Evolutionary conservation across 352 stramenopile genomes (phyloP).

Genomic region (Phytophthora syringae): DNA sequence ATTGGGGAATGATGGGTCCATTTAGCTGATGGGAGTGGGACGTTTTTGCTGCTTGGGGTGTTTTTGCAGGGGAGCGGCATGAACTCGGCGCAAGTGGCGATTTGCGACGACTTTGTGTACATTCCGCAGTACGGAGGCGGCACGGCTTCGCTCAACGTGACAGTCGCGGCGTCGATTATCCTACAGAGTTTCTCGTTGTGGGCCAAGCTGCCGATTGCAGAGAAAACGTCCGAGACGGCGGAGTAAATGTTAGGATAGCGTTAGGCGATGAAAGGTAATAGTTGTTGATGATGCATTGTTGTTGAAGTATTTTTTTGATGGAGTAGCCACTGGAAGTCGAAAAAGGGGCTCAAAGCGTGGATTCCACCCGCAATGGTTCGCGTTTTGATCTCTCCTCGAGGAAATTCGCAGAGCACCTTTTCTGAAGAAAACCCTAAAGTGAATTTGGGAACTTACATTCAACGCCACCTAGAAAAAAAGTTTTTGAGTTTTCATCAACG

Average conservation of each 20-base stretch:
- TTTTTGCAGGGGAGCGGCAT: constrained; percentile 88
- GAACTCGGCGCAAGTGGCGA: constrained; percentile 89
- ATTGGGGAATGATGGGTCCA: background rate
- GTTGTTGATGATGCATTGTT: background rate
- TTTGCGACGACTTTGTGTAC: constrained; percentile 94
- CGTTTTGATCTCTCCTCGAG: too few species aligned
- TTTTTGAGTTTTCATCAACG: too few species aligned
- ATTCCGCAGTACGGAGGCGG: constrained; percentile 95
- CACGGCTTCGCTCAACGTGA: constrained; percentile 96
- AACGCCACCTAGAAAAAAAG: too few species aligned
- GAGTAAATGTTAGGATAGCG: background rate
- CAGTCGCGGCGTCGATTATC: constrained; percentile 93
- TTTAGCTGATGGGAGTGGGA: constrained; percentile 4
- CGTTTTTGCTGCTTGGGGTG: constrained; percentile 4
- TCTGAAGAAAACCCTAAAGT: too few species aligned
- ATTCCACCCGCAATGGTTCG: too few species aligned
- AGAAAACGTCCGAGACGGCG: background rate
- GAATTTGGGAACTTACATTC: too few species aligned
- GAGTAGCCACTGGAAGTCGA: too few species aligned
- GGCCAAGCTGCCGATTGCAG: constrained; percentile 48
- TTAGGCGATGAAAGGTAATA: background rate
- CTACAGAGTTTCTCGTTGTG: constrained; percentile 92
- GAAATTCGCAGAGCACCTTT: too few species aligned
- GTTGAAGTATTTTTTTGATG: background rate
- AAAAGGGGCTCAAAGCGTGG: too few species aligned